Conservation (phyloP, 257 asterid species). For the Fraxinus quadrangulata region DNA sequence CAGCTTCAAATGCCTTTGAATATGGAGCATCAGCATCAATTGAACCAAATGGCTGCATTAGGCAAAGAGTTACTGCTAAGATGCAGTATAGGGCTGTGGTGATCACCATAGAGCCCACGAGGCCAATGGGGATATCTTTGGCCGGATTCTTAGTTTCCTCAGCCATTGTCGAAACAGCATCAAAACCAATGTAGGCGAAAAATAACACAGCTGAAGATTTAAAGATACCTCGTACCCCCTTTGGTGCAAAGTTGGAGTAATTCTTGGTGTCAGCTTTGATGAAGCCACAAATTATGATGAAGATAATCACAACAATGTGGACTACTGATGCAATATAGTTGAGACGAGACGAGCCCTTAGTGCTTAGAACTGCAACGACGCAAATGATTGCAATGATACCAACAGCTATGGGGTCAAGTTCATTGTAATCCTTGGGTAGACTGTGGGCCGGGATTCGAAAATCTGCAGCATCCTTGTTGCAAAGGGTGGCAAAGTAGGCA, state of each 20-base stretch:
- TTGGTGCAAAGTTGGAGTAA: constrained; percentile 40
- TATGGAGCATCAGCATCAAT: constrained; percentile 50
- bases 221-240: constrained; percentile 50
- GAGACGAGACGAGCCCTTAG: constrained; percentile 58
- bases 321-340: constrained; percentile 60
- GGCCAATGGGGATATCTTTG: constrained; percentile 58
- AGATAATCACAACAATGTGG: constrained; percentile 47
- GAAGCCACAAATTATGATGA: constrained; percentile 55
- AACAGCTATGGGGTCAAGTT: constrained; percentile 56
- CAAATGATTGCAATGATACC: constrained; percentile 37
- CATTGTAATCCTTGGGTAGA: constrained; percentile 37
- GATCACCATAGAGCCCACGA: constrained; percentile 60
- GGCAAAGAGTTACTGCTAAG: constrained; percentile 48
- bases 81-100: constrained; percentile 47
- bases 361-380: constrained; percentile 46
- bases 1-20: constrained; percentile 44
- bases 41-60: constrained; percentile 41
- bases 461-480: constrained; percentile 35
- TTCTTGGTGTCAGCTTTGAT: constrained; percentile 47
- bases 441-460: constrained; percentile 41
- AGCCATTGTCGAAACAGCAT: constrained; percentile 65
- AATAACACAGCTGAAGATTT: constrained; percentile 54
- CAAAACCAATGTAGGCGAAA: constrained; percentile 62
- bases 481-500: constrained; percentile 56
- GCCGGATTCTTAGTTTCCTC: constrained; percentile 59